phyloP scores from a whole-genome alignment of 2,329 filamentous ascomycete species.

The Camptophora hylomeconis region DNA sequence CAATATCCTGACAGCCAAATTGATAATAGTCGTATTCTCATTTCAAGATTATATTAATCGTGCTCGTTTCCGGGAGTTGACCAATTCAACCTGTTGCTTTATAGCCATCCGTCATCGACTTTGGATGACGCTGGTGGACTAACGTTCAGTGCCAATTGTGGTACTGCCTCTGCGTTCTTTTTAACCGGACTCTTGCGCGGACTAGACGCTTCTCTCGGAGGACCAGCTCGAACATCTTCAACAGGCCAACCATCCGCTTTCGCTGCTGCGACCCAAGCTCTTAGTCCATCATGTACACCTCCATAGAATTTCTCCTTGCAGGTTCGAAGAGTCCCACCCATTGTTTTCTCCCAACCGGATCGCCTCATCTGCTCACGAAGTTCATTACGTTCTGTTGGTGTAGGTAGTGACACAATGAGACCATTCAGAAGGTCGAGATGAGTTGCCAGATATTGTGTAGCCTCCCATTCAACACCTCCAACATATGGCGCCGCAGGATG shows the following conservation, averaged over 20 bases:
- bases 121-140: constrained; percentile 12
- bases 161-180: constrained; percentile 39
- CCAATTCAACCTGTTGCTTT: constrained; percentile 1
- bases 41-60: too few relatives aligned
- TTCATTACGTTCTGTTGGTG: constrained; percentile 54
- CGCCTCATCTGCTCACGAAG: constrained; percentile 67
- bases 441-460: constrained; percentile 86
- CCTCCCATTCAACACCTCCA: constrained; percentile 96
- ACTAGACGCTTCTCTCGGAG: constrained; percentile 27
- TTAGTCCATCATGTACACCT: constrained; percentile 74
- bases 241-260: constrained; percentile 81
- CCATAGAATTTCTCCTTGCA: constrained; percentile 98
- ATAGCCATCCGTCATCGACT: constrained; percentile 14
- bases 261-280: constrained; percentile 82
- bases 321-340: constrained; percentile 70
- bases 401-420: constrained; percentile 68
- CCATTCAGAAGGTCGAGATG: constrained; percentile 91
- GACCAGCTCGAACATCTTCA: constrained; percentile 53
- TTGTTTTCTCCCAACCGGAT: constrained; percentile 81
- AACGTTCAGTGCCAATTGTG: constrained; percentile 43
- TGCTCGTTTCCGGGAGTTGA: too few relatives aligned
- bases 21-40: too few relatives aligned
- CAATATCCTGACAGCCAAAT: too few relatives aligned
- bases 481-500: constrained; percentile 93
- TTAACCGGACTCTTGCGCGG: constrained; percentile 37